Base-by-base conservation (phyloP, 176 grass and related monocot genomes). In the Oryza rufipogon region DNA sequence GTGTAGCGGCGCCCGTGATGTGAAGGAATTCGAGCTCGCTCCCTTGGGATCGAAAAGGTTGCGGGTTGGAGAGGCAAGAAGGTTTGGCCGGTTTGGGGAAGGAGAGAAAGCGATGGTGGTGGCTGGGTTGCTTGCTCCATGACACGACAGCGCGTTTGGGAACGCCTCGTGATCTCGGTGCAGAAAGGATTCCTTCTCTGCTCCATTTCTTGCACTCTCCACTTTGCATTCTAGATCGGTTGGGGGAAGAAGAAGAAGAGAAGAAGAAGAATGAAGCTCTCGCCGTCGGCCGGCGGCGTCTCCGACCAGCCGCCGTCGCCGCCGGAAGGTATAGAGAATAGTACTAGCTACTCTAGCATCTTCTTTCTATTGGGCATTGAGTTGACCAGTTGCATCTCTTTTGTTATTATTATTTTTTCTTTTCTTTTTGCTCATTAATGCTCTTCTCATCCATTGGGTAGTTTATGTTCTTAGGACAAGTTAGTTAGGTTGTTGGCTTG, bases 291-390 rank as follows among this genome's bases (percentile, higher is more conserved):
- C 75, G 22, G 16, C 80, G 48, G 74, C 44, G 69, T 80, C 6
- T 75, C 71, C 6, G 89, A 90, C 10, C 75, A 90, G 70, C 80
- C 80, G 51, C 30, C 30, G 6, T 87, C 89, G 70, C 89, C 84
- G 49, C 89, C 84, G 49, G 84, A 90, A 87, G 89, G 89, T 90
- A 58, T 2, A 58, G 16, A 58, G 16, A 19, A 90, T 47, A 32
- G 30, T 32, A 7, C 34, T 36, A 36, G 34, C 36, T 38, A 32
- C 30, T 32, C 30, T 32, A 38, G 16, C 77, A 65, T 42, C 72
- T 64, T 19, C 46, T 64, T 64, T 19, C 46, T 74, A 39, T 90
- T 79, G 61, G 61, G 68, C 80, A 84, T 80, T 80, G 75, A 14
- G 73, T 90, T 64, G 71, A 58, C 64, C 13, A 71, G 74, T 74